Evolutionary conservation across 768 basidiomycete genomes (phyloP).

Genomic region (Naganishia vishniacii): DNA sequence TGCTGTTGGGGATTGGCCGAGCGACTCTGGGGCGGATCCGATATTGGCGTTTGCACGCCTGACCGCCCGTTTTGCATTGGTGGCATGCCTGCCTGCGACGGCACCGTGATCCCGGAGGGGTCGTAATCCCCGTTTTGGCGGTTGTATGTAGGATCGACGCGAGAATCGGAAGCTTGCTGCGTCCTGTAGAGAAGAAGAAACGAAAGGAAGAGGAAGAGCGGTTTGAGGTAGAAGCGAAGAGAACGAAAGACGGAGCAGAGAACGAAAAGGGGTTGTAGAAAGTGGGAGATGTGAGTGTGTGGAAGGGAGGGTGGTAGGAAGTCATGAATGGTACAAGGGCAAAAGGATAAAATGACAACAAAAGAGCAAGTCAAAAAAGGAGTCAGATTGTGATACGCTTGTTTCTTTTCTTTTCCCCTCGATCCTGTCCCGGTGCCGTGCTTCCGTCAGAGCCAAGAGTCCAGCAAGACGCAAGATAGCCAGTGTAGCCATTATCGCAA

Average conservation of each 20-base stretch:
- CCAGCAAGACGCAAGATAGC: no score
- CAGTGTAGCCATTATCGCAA: neutral
- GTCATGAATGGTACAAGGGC: neutral
- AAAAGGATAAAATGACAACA: constrained; percentile 4
- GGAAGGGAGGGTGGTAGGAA: neutral
- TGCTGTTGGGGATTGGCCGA: constrained; percentile 20
- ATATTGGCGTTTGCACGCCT: constrained; percentile 24
- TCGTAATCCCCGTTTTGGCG: constrained; percentile 35
- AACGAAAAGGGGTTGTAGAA: no score
- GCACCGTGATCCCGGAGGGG: constrained; percentile 39
- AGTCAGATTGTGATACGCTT: constrained; percentile 7
- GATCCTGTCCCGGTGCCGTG: neutral
- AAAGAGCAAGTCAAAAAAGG: constrained; percentile 4
- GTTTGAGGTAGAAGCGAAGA: neutral
- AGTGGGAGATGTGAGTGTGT: neutral
- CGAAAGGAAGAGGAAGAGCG: neutral
- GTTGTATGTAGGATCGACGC: constrained; percentile 29
- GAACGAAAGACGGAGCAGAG: neutral
- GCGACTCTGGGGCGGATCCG: constrained; percentile 34
- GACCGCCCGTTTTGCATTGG: constrained; percentile 40
- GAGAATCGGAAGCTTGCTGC: constrained; percentile 28
- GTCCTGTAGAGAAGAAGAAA: constrained; percentile 12
- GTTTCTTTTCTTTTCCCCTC: constrained; percentile 8
- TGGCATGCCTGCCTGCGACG: constrained; percentile 40
- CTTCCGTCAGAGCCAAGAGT: no score